These are phyloP conservation scores for Mesembryanthemum crystallinum DNA, from an alignment of 148 eudicot species.

Conservation along the genomic window DNA sequence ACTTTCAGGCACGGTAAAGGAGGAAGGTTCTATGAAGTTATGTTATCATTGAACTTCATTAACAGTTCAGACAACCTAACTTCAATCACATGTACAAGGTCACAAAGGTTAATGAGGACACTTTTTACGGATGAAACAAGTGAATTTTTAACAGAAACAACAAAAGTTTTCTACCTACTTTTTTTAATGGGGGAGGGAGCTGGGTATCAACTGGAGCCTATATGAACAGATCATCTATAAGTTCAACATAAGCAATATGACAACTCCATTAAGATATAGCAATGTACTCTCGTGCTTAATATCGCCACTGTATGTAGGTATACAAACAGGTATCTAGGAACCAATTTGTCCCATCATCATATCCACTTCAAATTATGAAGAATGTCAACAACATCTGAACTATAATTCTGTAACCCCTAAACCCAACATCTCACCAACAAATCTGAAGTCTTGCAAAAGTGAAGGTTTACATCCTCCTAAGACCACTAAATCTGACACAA, in stretches of 20 bases:
- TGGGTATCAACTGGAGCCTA: not conserved
- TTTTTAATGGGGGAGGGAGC: not conserved
- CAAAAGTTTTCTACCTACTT: not conserved
- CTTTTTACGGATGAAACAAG: too few species aligned
- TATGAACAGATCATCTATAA: constrained; percentile 2
- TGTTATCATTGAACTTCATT: not conserved
- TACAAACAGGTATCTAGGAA: not conserved
- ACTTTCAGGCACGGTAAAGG: not conserved
- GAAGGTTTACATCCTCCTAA: too few species aligned
- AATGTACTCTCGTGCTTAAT: not conserved
- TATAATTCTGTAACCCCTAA: too few species aligned
- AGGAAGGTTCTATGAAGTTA: not conserved
- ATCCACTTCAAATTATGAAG: too few species aligned
- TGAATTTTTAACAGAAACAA: too few species aligned
- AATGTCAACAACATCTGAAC: too few species aligned
- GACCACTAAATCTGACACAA: too few species aligned
- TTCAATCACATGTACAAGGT: not conserved
- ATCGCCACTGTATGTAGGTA: not conserved
- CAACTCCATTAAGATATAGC: not conserved
- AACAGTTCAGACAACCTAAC: not conserved
- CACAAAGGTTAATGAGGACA: not conserved
- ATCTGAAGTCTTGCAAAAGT: too few species aligned
- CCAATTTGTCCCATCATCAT: not conserved
- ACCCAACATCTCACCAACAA: too few species aligned
- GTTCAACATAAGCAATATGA: not conserved